Conservation (phyloP, 208 protist genomes). For the Leishmania amazonensis region DNA sequence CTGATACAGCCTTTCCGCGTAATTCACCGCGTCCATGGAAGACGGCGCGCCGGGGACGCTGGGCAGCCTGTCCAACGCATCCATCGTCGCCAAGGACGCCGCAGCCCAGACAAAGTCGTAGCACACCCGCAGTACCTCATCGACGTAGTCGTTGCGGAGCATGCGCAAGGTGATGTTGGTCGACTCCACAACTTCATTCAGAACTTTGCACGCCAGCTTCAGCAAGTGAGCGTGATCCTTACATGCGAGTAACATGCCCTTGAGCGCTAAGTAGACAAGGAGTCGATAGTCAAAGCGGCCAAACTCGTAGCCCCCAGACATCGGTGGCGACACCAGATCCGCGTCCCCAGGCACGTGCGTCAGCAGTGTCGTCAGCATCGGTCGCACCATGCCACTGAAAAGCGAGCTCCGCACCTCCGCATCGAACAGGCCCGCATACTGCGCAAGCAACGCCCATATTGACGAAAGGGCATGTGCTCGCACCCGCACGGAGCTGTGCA, state of each 20-base stretch:
- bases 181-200: constrained; percentile 33
- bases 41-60: not conserved
- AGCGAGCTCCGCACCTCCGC: constrained; percentile 64
- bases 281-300: constrained; percentile 75
- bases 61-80: constrained; percentile 13
- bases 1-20: constrained; percentile 23
- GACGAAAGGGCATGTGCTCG: constrained; percentile 68
- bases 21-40: constrained; percentile 4
- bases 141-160: constrained; percentile 53
- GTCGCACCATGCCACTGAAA: constrained; percentile 66
- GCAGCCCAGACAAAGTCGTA: constrained; percentile 49
- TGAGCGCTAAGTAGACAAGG: constrained; percentile 62
- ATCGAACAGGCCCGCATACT: constrained; percentile 62
- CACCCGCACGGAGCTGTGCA: constrained; percentile 72
- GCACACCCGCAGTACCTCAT: constrained; percentile 53
- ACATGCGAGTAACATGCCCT: constrained; percentile 73
- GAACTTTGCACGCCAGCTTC: constrained; percentile 47
- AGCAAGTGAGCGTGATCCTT: constrained; percentile 40
- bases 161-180: constrained; percentile 32
- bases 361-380: constrained; percentile 59
- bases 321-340: constrained; percentile 20
- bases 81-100: constrained; percentile 22
- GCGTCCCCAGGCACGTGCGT: constrained; percentile 38
- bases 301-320: constrained; percentile 13
- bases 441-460: constrained; percentile 57